Base-by-base conservation (phyloP, 2,329 filamentous ascomycete species). In the Aspergillus versicolor region DNA sequence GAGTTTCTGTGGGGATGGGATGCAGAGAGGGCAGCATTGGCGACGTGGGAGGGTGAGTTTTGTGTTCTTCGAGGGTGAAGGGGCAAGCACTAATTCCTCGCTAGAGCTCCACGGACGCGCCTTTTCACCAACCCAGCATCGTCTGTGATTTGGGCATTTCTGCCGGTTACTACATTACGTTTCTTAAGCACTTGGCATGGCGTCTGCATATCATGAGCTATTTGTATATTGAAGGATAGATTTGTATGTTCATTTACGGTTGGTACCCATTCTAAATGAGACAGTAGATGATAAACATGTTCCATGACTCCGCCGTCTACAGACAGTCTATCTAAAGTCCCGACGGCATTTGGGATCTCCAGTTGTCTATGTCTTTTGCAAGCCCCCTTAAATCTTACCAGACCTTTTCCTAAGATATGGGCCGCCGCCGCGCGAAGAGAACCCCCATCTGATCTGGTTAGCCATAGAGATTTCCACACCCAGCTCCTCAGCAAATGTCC, bases 401-500 rank as follows among this genome's bases (percentile, higher is more conserved):
- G 53, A 40, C 34, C 52, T 57, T 52, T 61, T 62, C 41, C 53
- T 56, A 42, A 63, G 30, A 32, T 57, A 63, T 3, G 56, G 55
- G 2, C 60, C 61, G 27, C 53, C 56, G 32, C 61, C 61, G 15
- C 61, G 61, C 34, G 52, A 48, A 15, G 57, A 51, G 30, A 85
- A 84, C 11, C 80, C 81, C 83, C 82, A 85, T 40, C 82, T 72
- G 51, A 85, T 85, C 72, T 95, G 91, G 63, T 85, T 85, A 1
- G 91, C 84, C 84, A 88, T 88, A 63, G 87, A 80, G 3, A 92
- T 84, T 56, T 85, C 77, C 5, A 93, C 85, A 7, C 84, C 86
- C 40, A 96, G 77, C 62, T 91, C 84, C 57, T 90, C 83, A 0
- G 90, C 92, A 62, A 84, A 87, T 30, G 83, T 80, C 74, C 91